Evolutionary conservation across 2,329 filamentous ascomycete species (phyloP), one percentile per base, ranked within the genome.

Genomic region (Passalora sequoiae): DNA sequence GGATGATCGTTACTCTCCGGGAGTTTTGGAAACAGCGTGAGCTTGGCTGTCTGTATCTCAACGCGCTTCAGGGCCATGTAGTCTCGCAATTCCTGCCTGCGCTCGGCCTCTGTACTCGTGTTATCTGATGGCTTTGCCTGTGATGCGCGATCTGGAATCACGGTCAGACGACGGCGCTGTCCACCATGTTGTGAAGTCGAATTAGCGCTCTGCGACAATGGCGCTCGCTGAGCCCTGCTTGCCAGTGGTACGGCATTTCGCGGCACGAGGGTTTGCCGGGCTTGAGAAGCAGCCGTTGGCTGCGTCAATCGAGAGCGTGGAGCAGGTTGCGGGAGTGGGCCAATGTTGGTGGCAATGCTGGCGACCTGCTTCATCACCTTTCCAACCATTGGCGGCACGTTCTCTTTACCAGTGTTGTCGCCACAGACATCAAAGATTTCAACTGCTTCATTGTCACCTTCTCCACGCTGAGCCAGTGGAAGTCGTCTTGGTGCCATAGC

Each of bases 341-440:
- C 27, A 17, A 12, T 13, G 15, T 30, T n/a, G 6, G 40, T 22
- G 15, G 22, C 28, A 15, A 42, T 19, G 22, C 19, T 27, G 2
- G 38, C 24, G 12, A 13, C 9, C n/a, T 40, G 36, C 33, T 44
- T 43, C 27, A 24, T 20, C 37, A 41, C 43, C 27, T 46, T 28
- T n/a, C 43, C 25, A 12, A 38, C 44, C 3, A 71, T 71, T 1
- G 78, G 79, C 10, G 77, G 77, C 4, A 80, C 56, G 49, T 83
- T 83, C 59, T 83, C 79, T 54, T 83, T 83, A 4, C 79, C 79
- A 4, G 70, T 71, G 24, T 75, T 75, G 37, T 69, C 69, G 28
- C 38, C 22, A 30, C 36, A 39, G 10, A 47, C 32, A 19, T 47
- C 44, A 10, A 38, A 47, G 2, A 8, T 12, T 2, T 25, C 22